Evolutionary conservation across 345 rosid genomes (phyloP), one percentile per base, ranked within the genome.

Genomic region (Tarenaya hassleriana): DNA sequence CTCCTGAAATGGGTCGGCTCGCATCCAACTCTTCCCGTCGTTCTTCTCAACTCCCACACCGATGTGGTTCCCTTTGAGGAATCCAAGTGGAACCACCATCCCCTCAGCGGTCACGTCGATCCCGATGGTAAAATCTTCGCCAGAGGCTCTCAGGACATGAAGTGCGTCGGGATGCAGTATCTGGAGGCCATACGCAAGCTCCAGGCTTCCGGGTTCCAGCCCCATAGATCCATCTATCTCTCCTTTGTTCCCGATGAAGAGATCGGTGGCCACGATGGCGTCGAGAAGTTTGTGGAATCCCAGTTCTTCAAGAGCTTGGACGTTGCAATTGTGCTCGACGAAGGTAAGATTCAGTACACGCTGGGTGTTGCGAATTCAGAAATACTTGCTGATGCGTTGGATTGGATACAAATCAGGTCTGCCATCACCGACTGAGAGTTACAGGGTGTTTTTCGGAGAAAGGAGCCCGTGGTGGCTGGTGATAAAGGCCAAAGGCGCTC

Each of bases 81-180:
- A 4, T 64, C 71, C 42, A 92, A 92, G 75, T 92, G 98, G 98
- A 39, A 16, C 35, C 82, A 85, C 62, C 86, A 64, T 29, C 94
- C 95, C 0, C 80, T 92, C 60, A 69, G 47, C 1, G 96, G 94
- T 57, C 84, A 81, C 72, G 19, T 88, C 56, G 98, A 88, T 70
- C 75, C 68, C 10, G n/a, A 12, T 0, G 98, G 94, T 1, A 50
- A 79, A 41, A 83, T 92, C 53, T 88, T 60, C 16, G 98, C 91
- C 34, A 68, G 98, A 61, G 98, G 98, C 24, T 83, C 96, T 0
- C 98, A 88, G 80, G 98, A 92, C 69, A 92, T 92, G 96, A 92
- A 92, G 80, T 92, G 98, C 60, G 95, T 92, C 14, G 94, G 96
- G 7, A 77, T 74, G 86, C 98, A 88, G 82, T 83, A 92, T 52